Evolutionary conservation across 2,329 filamentous ascomycete genomes (phyloP).

Genomic region (Lojkania enalia): DNA sequence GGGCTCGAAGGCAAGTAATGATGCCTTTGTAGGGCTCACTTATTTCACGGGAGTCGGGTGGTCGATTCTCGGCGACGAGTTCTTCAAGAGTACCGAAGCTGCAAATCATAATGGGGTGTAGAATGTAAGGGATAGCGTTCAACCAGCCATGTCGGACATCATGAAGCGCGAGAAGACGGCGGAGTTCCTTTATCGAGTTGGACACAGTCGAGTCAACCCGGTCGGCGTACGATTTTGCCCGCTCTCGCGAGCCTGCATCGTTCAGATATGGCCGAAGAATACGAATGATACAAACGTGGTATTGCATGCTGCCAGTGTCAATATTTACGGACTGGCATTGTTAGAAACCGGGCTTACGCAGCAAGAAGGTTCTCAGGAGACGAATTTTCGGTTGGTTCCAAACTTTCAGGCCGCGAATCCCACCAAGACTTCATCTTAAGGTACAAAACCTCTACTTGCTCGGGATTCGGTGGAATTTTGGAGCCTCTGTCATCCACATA

Average conservation of each 20-base stretch:
- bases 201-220: constrained; percentile 22
- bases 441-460: constrained; percentile 26
- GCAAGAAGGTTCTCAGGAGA: constrained; percentile 31
- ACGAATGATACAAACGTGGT: constrained; percentile 29
- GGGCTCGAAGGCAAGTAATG: constrained; percentile 30
- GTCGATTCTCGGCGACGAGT: constrained; percentile 15
- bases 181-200: constrained; percentile 26
- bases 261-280: constrained; percentile 28
- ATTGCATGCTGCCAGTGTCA: constrained; percentile 29
- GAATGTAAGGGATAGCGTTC: constrained; percentile 26
- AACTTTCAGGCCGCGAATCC: constrained; percentile 16
- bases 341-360: constrained; percentile 22
- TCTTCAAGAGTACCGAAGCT: constrained; percentile 34
- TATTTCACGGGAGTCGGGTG: constrained; percentile 6
- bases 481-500: constrained; percentile 11
- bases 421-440: constrained; percentile 29
- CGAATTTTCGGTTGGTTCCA: constrained; percentile 25
- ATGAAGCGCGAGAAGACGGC: constrained; percentile 27
- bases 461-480: constrained; percentile 15
- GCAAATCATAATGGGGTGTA: constrained; percentile 30
- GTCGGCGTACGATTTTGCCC: constrained; percentile 17
- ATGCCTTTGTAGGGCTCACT: constrained; percentile 32
- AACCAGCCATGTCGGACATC: constrained; percentile 32
- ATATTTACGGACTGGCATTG: not conserved
- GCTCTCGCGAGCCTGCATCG: constrained; percentile 14